Base-by-base conservation (phyloP, 345 rosid genomes). In the Bruguiera parviflora region DNA sequence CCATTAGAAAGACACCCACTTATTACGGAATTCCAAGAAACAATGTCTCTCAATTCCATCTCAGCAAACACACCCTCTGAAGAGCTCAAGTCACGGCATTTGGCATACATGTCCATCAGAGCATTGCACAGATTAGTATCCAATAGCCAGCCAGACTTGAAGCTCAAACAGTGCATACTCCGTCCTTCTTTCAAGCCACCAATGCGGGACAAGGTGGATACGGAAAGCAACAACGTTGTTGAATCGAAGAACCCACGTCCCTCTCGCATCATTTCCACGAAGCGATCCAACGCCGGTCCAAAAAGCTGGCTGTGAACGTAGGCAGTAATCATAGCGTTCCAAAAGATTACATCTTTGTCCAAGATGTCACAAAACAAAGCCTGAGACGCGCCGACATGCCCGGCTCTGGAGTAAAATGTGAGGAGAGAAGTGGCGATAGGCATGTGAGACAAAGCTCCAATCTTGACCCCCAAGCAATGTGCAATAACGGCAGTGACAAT, bases 11-110 rank as follows among this genome's bases (percentile, higher is more conserved):
- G 83, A 80, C 79, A 84, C 51, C 84, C 85, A 20, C 80, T 83
- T 73, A 83, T 21, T 24, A 85, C 64, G 5, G 92, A 78, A 76
- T 89, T 89, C 96, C 92, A 89, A 73, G 92, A 76, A 59, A 89
- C 75, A 63, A 72, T 49, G 46, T 85, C 92, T 78, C 81, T 75
- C 27, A 22, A 52, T 27, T 63, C 79, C 84, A 83, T 79, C 67
- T 71, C 71, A 16, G 37, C 22, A 43, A 85, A 84, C 63, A 77
- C 62, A 55, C 68, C 29, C 75, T 81, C 84, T 1, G 85, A 78
- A 1, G 88, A 83, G 67, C 71, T 61, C 70, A 85, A 73, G 67
- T 84, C 86, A 4, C 84, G 71, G 1, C 84, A 80, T 83, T 89
- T 79, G 37, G 90, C 87, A 68, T 85, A 85, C 82, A 84, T 83